Conservation (phyloP, 768 basidiomycete species). For the Inosperma sp. region DNA sequence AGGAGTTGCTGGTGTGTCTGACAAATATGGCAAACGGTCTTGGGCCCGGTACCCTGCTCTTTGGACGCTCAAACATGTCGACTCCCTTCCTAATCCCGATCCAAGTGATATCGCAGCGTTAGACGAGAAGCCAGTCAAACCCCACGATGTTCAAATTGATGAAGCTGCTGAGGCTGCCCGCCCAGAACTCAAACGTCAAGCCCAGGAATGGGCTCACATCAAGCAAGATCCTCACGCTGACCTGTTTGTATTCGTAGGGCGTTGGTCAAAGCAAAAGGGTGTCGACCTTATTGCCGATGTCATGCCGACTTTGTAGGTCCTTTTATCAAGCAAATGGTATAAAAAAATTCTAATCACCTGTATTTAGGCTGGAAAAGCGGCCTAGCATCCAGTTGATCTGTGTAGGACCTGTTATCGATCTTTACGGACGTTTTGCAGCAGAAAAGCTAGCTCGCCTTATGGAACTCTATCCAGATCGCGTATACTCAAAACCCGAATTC, state of each 20-base stretch:
- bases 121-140: slow-evolving; percentile 68
- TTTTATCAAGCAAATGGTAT: slow-evolving; percentile 2
- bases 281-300: slow-evolving; percentile 97
- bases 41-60: slow-evolving; percentile 96
- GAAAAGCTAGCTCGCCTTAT: slow-evolving; percentile 90
- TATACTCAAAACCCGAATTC: slow-evolving; percentile 96
- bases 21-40: slow-evolving; percentile 95
- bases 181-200: slow-evolving; percentile 85
- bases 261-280: slow-evolving; percentile 98
- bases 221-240: slow-evolving; percentile 87
- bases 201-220: slow-evolving; percentile 94
- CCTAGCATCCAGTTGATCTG: slow-evolving; percentile 81
- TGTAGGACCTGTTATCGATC: slow-evolving; percentile 92
- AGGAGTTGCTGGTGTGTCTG: slow-evolving; percentile 94
- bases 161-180: slow-evolving; percentile 81
- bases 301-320: slow-evolving; percentile 77
- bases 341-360: slow-evolving; percentile 9
- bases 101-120: slow-evolving; percentile 92
- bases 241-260: slow-evolving; percentile 93
- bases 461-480: slow-evolving; percentile 92
- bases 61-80: slow-evolving; percentile 94
- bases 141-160: slow-evolving; percentile 75
- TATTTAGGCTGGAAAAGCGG: slow-evolving; percentile 71
- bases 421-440: slow-evolving; percentile 93
- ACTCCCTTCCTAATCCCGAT: slow-evolving; percentile 92